A percentile compares a stretch with the other conserved stretches of the same genome.
phyloP scores from a whole-genome alignment of 257 asterid species.

The Nicotiana knightiana region DNA sequence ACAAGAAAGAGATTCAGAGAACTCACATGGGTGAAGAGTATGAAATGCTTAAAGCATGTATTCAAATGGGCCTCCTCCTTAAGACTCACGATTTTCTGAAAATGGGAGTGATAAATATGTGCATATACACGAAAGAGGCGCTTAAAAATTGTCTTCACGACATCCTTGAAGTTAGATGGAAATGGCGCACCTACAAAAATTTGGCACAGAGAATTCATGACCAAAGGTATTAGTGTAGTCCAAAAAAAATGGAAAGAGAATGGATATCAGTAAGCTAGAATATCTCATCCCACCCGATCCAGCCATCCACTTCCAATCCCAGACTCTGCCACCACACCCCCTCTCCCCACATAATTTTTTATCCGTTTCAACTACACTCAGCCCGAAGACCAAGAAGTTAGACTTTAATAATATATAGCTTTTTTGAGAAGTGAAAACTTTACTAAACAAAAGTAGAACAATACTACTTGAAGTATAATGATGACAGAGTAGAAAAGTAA shows the following conservation, averaged over 20 bases:
- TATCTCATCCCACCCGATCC: neutral
- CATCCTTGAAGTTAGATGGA: constrained; percentile 72
- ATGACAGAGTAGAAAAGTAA: neutral
- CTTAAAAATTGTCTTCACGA: constrained; percentile 72
- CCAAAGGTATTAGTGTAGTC: neutral
- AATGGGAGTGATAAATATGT: constrained; percentile 77
- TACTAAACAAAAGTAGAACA: neutral
- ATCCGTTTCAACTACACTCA: neutral
- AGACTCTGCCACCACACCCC: neutral
- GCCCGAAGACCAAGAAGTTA: neutral
- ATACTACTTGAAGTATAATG: neutral
- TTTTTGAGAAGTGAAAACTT: neutral
- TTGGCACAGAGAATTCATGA: neutral
- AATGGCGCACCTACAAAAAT: constrained; percentile 66
- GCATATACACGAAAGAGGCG: constrained; percentile 83
- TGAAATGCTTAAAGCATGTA: constrained; percentile 81
- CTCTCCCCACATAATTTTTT: neutral
- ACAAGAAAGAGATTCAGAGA: neutral
- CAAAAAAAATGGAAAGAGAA: neutral
- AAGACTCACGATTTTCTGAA: constrained; percentile 68
- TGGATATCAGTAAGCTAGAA: neutral
- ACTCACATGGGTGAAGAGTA: constrained; percentile 69
- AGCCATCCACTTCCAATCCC: neutral
- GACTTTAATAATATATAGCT: neutral
- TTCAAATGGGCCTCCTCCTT: constrained; percentile 83